phyloP scores from a whole-genome alignment of 139 green algal species.

The Eudorina sp. region DNA sequence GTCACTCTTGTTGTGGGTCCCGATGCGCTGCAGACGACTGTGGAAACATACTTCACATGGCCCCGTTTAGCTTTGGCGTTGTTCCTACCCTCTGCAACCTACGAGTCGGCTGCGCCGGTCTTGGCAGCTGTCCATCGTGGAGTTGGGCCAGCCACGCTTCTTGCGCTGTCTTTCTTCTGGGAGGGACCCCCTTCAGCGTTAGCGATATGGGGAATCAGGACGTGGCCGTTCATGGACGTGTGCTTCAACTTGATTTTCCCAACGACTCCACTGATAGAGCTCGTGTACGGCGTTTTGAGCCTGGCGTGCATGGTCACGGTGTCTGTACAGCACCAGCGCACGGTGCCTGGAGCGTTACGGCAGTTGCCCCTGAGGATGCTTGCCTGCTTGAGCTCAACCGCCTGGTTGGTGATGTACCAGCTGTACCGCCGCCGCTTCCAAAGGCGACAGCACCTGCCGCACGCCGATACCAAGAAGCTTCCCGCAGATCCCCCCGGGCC shows the following conservation, averaged over 20 bases:
- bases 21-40: neutral
- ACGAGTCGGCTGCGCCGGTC: neutral
- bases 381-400: neutral
- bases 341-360: neutral
- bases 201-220: neutral
- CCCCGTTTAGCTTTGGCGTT: neutral
- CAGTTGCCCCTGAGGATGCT: neutral
- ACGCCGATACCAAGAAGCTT: no score
- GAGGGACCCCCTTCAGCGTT: neutral
- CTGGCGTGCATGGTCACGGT: neutral
- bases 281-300: slow-evolving; percentile 1
- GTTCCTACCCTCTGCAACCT: neutral
- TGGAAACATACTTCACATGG: neutral
- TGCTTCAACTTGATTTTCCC: slow-evolving; percentile 1
- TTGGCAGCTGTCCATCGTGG: neutral
- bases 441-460: no score
- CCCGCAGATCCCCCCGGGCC: no score
- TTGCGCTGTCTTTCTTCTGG: neutral
- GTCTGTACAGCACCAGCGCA: neutral
- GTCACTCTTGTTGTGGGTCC: no score
- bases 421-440: neutral
- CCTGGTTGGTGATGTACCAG: neutral
- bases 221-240: slow-evolving; percentile 8
- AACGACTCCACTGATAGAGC: neutral
- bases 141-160: neutral